Percentiles rank a stretch among this genome's conserved stretches.
Evolutionary conservation across 257 asterid genomes (phyloP).

Genomic region (Eucommia ulmoides): DNA sequence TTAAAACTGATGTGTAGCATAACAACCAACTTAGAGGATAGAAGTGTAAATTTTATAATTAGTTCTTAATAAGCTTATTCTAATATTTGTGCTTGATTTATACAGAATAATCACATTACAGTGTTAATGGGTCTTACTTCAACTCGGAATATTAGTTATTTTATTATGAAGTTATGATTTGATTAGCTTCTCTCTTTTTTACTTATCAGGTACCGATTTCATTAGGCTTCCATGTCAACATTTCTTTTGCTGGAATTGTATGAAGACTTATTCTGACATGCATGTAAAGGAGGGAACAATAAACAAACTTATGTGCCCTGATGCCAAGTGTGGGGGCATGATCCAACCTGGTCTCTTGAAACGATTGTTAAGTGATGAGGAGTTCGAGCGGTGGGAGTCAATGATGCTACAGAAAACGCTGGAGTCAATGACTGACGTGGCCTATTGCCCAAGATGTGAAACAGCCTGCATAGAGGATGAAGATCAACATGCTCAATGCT

Average conservation of each 20-base stretch:
- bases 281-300: conserved; percentile 77
- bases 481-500: conserved; percentile 72
- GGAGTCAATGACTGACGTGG: conserved; percentile 80
- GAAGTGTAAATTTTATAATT: background rate
- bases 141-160: background rate
- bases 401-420: conserved; percentile 60
- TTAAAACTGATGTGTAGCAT: no score
- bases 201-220: conserved; percentile 60
- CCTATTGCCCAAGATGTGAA: conserved; percentile 92
- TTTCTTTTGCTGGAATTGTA: conserved; percentile 66
- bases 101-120: background rate
- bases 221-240: conserved; percentile 73
- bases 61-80: background rate
- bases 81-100: background rate
- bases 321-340: conserved; percentile 76
- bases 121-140: background rate
- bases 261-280: conserved; percentile 57
- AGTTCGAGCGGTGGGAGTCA: conserved; percentile 73
- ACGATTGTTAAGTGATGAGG: conserved; percentile 55
- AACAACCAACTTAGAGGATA: background rate
- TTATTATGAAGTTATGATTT: background rate
- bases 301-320: conserved; percentile 61
- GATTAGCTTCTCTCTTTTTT: conserved; percentile 5
- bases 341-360: conserved; percentile 77
- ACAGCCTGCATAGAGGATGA: conserved; percentile 77